Evolutionary conservation across 768 basidiomycete species (phyloP), one percentile per base, ranked within the genome.

Genomic region (Naganishia randhawae): DNA sequence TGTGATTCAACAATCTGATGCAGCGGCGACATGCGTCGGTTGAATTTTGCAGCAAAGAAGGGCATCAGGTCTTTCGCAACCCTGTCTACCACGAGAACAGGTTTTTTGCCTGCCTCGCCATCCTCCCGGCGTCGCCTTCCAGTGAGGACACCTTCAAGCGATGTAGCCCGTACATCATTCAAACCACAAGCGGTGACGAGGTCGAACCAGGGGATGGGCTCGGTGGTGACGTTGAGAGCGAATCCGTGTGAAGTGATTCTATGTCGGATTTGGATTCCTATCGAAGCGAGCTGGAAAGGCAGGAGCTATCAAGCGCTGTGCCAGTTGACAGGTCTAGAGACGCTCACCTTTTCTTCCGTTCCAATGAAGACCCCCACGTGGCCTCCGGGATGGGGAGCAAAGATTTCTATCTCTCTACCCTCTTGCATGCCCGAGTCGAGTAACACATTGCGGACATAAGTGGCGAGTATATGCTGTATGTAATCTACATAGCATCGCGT

Each of bases 241-340:
- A 99, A 96, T 0, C 96, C 96, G 77, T 99, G 96, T 29, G 88
- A 89, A 50, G 96, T 95, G 65, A 99, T 84, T 50, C 95, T 86
- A 76, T 97, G 94, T 66, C 93, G 87, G 64, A 98, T 88, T 79
- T 97, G 93, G 63, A 99, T 92, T 50, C 96, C 96, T 63, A 99
- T 95, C 75, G 95, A 98, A 19, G 86, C 92, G 73, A 99, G 84
- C 80, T 81, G 69, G 0, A 39, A 25, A 19, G 6, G 64, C 8
- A n/a, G 9, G 13, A 45, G 25, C 11, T 13, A 41, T 35, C 29
- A 16, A 54, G 50, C 29, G 52, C n/a, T 3, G 25, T 7, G 29
- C n/a, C n/a, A n/a, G 19, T 32, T 14, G 39, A 19, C 9, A 17
- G 2, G 7, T 3, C 14, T 19, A 50, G 16, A 42, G 19, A 17